A percentile compares a stretch with the other conserved stretches of the same genome.
phyloP scores from a whole-genome alignment of 2,329 filamentous ascomycete species.

The Colletotrichum sp. region DNA sequence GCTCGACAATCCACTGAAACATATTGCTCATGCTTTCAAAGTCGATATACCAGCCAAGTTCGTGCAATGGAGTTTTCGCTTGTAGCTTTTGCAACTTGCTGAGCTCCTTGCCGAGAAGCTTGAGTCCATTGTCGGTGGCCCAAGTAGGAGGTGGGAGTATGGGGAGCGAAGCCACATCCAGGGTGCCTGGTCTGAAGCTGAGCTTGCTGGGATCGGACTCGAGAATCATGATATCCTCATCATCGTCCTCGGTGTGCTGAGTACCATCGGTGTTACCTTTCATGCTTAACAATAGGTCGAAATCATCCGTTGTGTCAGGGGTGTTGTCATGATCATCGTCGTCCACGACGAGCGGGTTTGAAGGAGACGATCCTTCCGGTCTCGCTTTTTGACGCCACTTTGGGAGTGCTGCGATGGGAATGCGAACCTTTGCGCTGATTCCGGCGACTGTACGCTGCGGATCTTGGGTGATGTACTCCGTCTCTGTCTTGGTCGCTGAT shows the following conservation, averaged over 20 bases:
- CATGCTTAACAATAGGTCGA: conserved; percentile 27
- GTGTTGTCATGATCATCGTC: background rate
- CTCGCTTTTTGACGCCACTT: background rate
- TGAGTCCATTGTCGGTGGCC: conserved; percentile 66
- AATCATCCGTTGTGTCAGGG: conserved; percentile 19
- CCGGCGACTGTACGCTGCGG: conserved; percentile 20
- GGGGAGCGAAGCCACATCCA: conserved; percentile 67
- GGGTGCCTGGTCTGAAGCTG: conserved; percentile 68
- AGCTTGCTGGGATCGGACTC: conserved; percentile 28
- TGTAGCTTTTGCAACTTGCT: conserved; percentile 69
- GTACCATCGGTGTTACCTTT: background rate
- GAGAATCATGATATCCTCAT: background rate
- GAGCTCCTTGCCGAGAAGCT: conserved; percentile 69
- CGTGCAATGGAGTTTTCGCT: conserved; percentile 59
- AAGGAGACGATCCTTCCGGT: background rate
- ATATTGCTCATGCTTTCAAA: conserved; percentile 70
- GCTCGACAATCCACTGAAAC: conserved; percentile 91
- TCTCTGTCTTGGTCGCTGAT: background rate
- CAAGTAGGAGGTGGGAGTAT: conserved; percentile 70
- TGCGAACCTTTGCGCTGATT: background rate
- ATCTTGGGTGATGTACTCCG: conserved; percentile 32
- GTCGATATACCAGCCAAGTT: conserved; percentile 86
- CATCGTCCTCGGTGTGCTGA: background rate
- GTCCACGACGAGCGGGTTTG: background rate
- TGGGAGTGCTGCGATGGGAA: conserved; percentile 34